A percentile compares a stretch with the other conserved stretches of the same genome.
Conservation (phyloP, 1,284 basidiomycete genomes). For the Sphagnurus paluster region DNA sequence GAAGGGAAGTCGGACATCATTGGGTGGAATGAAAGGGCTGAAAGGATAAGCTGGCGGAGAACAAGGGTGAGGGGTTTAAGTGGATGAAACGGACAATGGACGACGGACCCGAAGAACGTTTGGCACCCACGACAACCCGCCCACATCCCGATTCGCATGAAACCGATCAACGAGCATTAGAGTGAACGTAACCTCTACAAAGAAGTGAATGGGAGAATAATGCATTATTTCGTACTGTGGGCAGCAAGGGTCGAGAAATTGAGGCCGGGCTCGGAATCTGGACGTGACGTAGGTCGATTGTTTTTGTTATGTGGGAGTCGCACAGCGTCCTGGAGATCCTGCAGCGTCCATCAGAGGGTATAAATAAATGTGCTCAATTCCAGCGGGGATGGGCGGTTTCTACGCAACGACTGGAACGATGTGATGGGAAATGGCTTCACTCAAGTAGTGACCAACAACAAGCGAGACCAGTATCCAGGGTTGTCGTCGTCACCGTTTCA, state of each 20-base stretch:
- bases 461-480: too few species aligned
- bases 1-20: neutral
- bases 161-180: conserved; percentile 13
- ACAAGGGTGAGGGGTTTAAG: too few species aligned
- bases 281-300: too few species aligned
- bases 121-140: conserved; percentile 1
- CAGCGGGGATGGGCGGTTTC: too few species aligned
- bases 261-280: conserved; percentile 4
- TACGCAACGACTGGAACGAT: too few species aligned
- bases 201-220: conserved; percentile 6
- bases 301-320: conserved; percentile 6
- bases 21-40: conserved; percentile 1
- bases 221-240: neutral
- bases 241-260: neutral
- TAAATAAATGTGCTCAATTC: too few species aligned
- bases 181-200: conserved; percentile 14
- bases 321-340: conserved; percentile 3
- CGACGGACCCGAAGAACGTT: conserved; percentile 5
- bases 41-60: conserved; percentile 7
- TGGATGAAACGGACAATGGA: neutral
- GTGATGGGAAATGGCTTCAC: too few species aligned
- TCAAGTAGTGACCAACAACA: too few species aligned
- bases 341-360: neutral
- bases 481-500: too few species aligned
- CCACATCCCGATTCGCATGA: neutral